Conservation (phyloP, 202 grass and related monocot genomes). For the Carex sylvatica region DNA sequence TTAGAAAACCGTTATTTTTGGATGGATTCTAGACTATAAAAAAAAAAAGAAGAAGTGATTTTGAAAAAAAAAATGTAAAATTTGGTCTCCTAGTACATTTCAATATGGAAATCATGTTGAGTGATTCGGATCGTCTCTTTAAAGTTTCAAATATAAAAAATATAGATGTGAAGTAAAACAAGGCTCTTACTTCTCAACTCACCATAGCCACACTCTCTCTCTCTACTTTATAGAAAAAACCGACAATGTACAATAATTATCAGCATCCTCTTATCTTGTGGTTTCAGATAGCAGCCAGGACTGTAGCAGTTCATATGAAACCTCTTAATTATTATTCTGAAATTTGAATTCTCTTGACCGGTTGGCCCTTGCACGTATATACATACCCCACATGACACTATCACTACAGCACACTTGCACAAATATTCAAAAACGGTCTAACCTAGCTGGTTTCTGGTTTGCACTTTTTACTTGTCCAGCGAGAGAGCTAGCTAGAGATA, state of each 20-base stretch:
- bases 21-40: too few relatives aligned
- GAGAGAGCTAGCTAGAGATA: neutral
- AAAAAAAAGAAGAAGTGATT: too few relatives aligned
- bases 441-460: neutral
- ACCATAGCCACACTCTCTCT: too few relatives aligned
- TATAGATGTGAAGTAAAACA: too few relatives aligned
- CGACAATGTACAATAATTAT: neutral
- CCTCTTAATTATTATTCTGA: neutral
- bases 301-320: neutral
- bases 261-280: neutral
- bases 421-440: slow-evolving; percentile 1
- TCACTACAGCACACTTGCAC: neutral
- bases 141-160: too few relatives aligned
- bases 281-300: neutral
- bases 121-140: too few relatives aligned
- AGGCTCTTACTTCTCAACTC: too few relatives aligned
- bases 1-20: too few relatives aligned
- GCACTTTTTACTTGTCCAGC: neutral
- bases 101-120: too few relatives aligned
- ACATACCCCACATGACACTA: slow-evolving; percentile 11
- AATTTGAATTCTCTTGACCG: neutral
- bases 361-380: neutral
- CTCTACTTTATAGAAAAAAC: neutral
- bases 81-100: too few relatives aligned
- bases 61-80: too few relatives aligned